A percentile compares a stretch with the other conserved stretches of the same genome.
Conservation (phyloP, 2,329 filamentous ascomycete genomes). For the Arthrobotrys sphaeroides region DNA sequence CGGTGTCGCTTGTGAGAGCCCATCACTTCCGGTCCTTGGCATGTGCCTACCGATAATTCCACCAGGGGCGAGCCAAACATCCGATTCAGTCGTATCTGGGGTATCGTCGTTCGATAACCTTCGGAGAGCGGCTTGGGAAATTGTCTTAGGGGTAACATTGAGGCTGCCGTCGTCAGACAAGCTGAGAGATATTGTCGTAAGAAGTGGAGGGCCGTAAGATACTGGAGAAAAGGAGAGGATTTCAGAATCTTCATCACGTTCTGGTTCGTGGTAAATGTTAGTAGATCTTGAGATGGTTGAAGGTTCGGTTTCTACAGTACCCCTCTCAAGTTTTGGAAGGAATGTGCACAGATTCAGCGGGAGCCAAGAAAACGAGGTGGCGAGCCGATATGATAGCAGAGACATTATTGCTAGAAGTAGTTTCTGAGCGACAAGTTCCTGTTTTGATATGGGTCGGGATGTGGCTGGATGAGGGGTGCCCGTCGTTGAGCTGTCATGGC, state of each 20-base stretch:
- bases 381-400: constrained; percentile 44
- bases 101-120: neutral
- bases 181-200: constrained; percentile 40
- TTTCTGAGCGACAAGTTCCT: constrained; percentile 36
- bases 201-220: constrained; percentile 21
- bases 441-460: constrained; percentile 28
- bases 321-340: constrained; percentile 7
- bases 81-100: constrained; percentile 18
- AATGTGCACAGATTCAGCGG: constrained; percentile 50
- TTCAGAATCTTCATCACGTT: neutral
- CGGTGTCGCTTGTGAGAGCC: constrained; percentile 21
- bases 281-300: neutral
- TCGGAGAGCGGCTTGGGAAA: constrained; percentile 23
- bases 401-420: constrained; percentile 41
- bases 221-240: constrained; percentile 27
- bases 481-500: constrained; percentile 23
- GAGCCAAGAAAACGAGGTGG: constrained; percentile 39
- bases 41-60: constrained; percentile 38
- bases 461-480: constrained; percentile 12
- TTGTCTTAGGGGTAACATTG: constrained; percentile 36
- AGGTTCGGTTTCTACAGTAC: neutral
- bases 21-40: neutral
- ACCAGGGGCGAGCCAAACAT: constrained; percentile 47
- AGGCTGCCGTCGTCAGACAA: constrained; percentile 38
- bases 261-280: neutral